These are phyloP conservation scores for Urochloa ruziziensis DNA, from an alignment of 176 grass and related monocot genomes.

Conservation along the genomic window DNA sequence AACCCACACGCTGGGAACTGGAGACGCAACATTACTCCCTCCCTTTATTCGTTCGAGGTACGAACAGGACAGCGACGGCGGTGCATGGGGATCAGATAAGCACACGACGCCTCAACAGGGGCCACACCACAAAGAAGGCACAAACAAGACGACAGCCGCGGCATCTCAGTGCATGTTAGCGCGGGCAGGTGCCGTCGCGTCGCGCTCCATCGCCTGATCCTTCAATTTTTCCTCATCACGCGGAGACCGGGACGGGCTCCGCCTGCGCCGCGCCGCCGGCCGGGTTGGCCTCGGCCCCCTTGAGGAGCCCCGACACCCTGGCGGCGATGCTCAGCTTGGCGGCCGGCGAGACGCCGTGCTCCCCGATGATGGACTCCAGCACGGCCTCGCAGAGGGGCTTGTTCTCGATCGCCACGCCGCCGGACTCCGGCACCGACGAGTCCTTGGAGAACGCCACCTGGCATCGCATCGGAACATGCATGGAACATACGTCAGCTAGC, in stretches of 20 bases:
- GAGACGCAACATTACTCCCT: too few species aligned
- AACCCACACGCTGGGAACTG: too few species aligned
- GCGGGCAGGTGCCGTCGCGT: not conserved
- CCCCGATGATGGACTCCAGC: constrained; percentile 86
- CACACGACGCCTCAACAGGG: not conserved
- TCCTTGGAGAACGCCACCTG: constrained; percentile 78
- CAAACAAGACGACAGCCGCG: not conserved
- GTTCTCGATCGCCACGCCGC: constrained; percentile 53
- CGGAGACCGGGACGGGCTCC: constrained; percentile 5
- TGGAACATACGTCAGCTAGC: not conserved
- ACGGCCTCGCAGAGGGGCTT: constrained; percentile 57
- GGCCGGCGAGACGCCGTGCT: constrained; percentile 66
- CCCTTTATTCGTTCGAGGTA: too few species aligned
- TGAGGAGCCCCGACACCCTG: constrained; percentile 55
- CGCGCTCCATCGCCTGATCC: not conserved
- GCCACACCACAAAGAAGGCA: too few species aligned
- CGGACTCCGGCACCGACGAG: constrained; percentile 37
- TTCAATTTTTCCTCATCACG: not conserved
- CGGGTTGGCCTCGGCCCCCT: not conserved
- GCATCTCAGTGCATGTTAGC: not conserved
- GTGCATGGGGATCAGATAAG: too few species aligned
- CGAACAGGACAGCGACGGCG: too few species aligned
- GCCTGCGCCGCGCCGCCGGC: not conserved
- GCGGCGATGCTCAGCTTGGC: constrained; percentile 77
- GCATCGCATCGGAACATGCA: not conserved